Percentiles rank a stretch among this genome's conserved stretches.
Evolutionary conservation across 2,329 filamentous ascomycete species (phyloP).

Genomic region (Diplodia seriata): DNA sequence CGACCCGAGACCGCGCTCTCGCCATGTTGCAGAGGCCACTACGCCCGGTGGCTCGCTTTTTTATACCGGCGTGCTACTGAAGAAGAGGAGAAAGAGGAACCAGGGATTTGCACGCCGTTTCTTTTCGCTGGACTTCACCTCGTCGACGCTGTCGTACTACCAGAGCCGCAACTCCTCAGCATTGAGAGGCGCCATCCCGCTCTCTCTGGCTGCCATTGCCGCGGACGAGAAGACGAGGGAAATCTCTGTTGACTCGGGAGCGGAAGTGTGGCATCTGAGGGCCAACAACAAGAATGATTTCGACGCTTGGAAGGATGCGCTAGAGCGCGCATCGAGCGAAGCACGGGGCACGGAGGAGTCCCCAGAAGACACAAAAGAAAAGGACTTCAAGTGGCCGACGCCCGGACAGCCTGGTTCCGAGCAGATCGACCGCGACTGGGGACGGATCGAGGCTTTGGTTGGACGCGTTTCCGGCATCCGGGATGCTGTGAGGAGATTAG

Average conservation of each 20-base stretch:
- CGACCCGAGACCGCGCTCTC: slow-evolving; percentile 52
- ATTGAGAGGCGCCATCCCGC: slow-evolving; percentile 86
- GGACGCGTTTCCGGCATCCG: slow-evolving; percentile 85
- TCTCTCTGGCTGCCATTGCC: slow-evolving; percentile 88
- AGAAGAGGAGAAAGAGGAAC: slow-evolving; percentile 89
- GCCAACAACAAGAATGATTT: slow-evolving; percentile 86
- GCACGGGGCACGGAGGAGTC: slow-evolving; percentile 44
- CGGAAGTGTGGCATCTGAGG: slow-evolving; percentile 94
- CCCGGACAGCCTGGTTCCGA: slow-evolving; percentile 38
- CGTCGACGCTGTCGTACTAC: slow-evolving; percentile 95
- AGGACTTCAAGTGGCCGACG: slow-evolving; percentile 38
- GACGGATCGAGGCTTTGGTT: slow-evolving; percentile 82
- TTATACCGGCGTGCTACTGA: slow-evolving; percentile 84
- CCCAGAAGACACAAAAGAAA: slow-evolving; percentile 40
- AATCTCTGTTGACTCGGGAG: slow-evolving; percentile 95
- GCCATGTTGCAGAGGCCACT: slow-evolving; percentile 39
- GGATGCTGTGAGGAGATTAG: slow-evolving; percentile 85
- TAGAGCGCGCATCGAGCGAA: slow-evolving; percentile 78
- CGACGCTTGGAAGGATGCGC: slow-evolving; percentile 80
- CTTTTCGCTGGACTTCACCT: slow-evolving; percentile 94
- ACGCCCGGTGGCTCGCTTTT: slow-evolving; percentile 58
- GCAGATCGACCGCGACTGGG: slow-evolving; percentile 83
- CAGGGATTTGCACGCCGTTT: slow-evolving; percentile 93
- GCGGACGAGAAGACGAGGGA: slow-evolving; percentile 87
- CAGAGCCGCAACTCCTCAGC: slow-evolving; percentile 93